Base-by-base conservation (phyloP, 2,329 filamentous ascomycete species). In the Fusarium sp. region DNA sequence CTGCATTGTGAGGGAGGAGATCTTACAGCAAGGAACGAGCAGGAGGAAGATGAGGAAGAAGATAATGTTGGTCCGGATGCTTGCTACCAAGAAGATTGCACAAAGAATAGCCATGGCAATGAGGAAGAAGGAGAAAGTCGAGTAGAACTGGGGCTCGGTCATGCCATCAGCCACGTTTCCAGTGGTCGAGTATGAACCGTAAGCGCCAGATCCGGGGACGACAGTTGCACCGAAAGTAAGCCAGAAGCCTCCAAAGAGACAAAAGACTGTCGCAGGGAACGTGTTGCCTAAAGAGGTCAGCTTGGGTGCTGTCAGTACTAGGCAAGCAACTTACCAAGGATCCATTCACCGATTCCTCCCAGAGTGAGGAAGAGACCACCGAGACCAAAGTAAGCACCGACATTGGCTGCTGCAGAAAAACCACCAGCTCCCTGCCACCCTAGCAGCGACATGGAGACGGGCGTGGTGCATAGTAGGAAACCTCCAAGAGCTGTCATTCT, bases 61-160 rank as follows among this genome's bases (percentile, higher is more conserved):
- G 74, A 89, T 84, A 7, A 92, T 61, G 76, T 94, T 94, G 20
- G 91, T 93, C 33, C 92, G 89, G 11, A 93, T 84, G 9, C 90
- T 86, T 78, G 90, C 91, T 75, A 94, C 84, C 45, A 91, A 81
- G 82, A 88, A 93, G 67, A 93, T 79, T 54, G 91, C 80, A 79
- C 87, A 90, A 27, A 93, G 81, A 8, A 93, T 78, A 2, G 84
- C 87, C 90, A 93, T 92, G 70, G 86, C 85, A 57, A 93, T 76
- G 57, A 90, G 85, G 82, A 92, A 90, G 83, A 92, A 92, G 35
- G 82, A 84, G 64, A 87, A 87, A 12, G 85, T 86, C 8, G 86
- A 83, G 27, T 85, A 86, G 79, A 89, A 90, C 6, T 84, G 84
- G 1, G 81, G 78, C 2, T 84, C 82, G 3, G 77, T 70, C 5